Base-by-base conservation (phyloP, 2,329 filamentous ascomycete genomes). In the Aspergillus neotritici region DNA sequence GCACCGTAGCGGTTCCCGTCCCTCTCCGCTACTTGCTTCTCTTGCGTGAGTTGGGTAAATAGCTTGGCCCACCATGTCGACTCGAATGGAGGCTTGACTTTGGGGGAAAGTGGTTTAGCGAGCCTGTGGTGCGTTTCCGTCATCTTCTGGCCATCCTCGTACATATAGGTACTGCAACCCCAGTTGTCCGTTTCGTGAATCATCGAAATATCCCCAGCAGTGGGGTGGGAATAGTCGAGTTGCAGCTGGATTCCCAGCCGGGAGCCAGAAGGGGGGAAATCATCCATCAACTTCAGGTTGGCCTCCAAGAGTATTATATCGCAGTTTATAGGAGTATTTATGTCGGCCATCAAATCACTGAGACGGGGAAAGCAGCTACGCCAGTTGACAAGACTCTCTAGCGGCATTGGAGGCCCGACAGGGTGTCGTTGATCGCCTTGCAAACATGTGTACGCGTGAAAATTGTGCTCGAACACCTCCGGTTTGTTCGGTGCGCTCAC, bases 301-400 rank as follows among this genome's bases (percentile, higher is more conserved):
- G 64, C 61, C 47, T 74, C 68, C 14, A 74, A 54, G 7, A 72
- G 48, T 31, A 73, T 67, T 4, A 73, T 59, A 33, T 73, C 69
- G 40, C 65, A 69, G 21, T 66, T 59, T 9, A 66, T 38, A 2
- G 64, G 53, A 12, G 58, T 57, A 30, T 59, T 59, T 11, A 56
- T 44, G 15, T 65, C 57, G 29, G 68, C 57, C 21, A 68, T 51
- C 34, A 69, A 54, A 1, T 60, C 49, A 21, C 57, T 57, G 30
- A 74, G 50, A 25, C 65, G 54, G 31, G 71, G 71, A 49, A 69
- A 74, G 4, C 58, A 62, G 1, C 51, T 46, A 8, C 65, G 63
- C 71, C 71, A 74, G 25, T 62, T 58, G 10, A 44, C 48, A 12
- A 72, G 21, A 30, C 65, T 63, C 34, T 72, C 68, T 28, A 73